Percentiles rank a stretch among this genome's conserved stretches.
Conservation (phyloP, 257 asterid genomes). For the Scutellaria baicalensis region DNA sequence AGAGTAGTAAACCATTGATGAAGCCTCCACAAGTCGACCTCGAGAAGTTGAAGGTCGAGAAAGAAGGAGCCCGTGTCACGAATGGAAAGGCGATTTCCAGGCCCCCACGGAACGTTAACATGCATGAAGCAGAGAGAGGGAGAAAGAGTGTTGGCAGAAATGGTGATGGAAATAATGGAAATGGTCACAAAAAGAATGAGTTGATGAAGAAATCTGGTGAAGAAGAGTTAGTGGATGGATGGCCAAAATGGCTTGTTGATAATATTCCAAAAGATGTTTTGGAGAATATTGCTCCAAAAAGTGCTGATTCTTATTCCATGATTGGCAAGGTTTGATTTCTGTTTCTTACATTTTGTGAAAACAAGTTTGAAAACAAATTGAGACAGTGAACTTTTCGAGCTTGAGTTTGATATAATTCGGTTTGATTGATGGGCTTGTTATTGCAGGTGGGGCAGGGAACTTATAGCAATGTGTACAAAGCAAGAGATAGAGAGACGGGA, state of each 20-base stretch:
- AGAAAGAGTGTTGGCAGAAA: constrained; percentile 17
- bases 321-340: constrained; percentile 54
- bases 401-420: background rate
- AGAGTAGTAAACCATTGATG: constrained; percentile 33
- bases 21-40: constrained; percentile 40
- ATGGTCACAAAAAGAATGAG: constrained; percentile 5
- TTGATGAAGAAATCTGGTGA: constrained; percentile 19
- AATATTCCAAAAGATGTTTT: constrained; percentile 59
- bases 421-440: background rate
- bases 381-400: background rate
- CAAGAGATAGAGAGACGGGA: constrained; percentile 55
- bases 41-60: constrained; percentile 38
- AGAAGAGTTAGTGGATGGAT: constrained; percentile 61
- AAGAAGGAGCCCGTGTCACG: constrained; percentile 4
- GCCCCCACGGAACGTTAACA: constrained; percentile 7
- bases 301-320: constrained; percentile 76
- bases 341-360: background rate
- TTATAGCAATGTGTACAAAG: constrained; percentile 79
- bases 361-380: background rate
- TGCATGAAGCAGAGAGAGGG: constrained; percentile 12
- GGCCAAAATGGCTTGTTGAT: constrained; percentile 82
- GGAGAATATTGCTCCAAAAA: constrained; percentile 63
- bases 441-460: constrained; percentile 73
- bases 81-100: constrained; percentile 21
- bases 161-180: constrained; percentile 7